phyloP scores from a whole-genome alignment of 169 alveolate genomes.

The Babesia caballi region DNA sequence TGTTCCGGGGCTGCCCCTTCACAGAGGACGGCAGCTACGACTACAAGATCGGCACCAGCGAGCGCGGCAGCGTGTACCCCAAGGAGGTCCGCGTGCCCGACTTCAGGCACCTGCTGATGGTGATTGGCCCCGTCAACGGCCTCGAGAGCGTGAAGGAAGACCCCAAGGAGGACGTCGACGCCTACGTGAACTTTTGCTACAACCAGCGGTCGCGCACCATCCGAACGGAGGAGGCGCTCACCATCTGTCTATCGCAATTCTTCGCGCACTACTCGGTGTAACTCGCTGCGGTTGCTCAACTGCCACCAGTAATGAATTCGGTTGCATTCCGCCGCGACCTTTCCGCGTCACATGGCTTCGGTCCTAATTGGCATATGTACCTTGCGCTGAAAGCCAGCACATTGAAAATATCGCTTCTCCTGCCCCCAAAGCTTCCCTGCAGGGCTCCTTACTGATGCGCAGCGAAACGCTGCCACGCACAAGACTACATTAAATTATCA shows the following conservation, averaged over 20 bases:
- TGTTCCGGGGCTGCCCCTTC: conserved; percentile 72
- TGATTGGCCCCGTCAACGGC: conserved; percentile 90
- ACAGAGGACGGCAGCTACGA: conserved; percentile 86
- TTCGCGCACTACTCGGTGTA: conserved; percentile 14
- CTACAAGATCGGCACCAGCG: conserved; percentile 87
- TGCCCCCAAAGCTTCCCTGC: no score
- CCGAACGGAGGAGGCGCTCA: conserved; percentile 95
- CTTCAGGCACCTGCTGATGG: conserved; percentile 80
- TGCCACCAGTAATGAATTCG: not conserved
- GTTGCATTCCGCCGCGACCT: no score
- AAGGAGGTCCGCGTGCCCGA: conserved; percentile 54
- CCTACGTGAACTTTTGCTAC: conserved; percentile 87
- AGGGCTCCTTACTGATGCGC: no score
- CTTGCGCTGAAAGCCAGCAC: no score
- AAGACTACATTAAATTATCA: no score
- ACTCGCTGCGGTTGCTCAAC: not conserved
- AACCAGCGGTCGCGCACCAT: conserved; percentile 92
- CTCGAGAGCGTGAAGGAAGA: conserved; percentile 78
- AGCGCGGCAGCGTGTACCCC: conserved; percentile 79
- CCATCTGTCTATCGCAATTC: conserved; percentile 66
- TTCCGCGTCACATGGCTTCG: no score
- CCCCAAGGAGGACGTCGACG: conserved; percentile 79
- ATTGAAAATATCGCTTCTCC: no score
- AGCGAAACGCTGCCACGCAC: no score
- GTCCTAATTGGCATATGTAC: no score